Percentiles rank a stretch among this genome's conserved stretches.
phyloP scores from a whole-genome alignment of 371 early-diverging fungal genomes.

The Mucor mucedo region DNA sequence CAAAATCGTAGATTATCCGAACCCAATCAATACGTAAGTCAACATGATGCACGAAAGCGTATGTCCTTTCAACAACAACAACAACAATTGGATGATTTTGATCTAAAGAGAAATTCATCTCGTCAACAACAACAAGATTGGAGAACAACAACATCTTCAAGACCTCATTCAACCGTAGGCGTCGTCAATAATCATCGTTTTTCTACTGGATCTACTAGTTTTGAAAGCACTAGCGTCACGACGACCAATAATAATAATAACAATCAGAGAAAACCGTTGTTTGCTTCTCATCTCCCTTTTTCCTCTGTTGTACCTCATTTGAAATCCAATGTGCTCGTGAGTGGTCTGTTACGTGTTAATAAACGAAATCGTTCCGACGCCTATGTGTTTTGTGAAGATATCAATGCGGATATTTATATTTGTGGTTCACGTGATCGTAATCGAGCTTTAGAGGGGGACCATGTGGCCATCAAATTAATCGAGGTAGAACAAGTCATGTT shows the following conservation, averaged over 20 bases:
- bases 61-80: slow-evolving; percentile 21
- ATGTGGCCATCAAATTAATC: slow-evolving; percentile 80
- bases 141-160: slow-evolving; percentile 3
- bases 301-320: slow-evolving; percentile 52
- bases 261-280: slow-evolving; percentile 56
- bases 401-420: slow-evolving; percentile 77
- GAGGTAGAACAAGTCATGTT: slow-evolving; percentile 63
- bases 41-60: slow-evolving; percentile 4
- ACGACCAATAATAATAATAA: background rate
- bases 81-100: slow-evolving; percentile 10
- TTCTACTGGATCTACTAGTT: slow-evolving; percentile 10
- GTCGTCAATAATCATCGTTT: slow-evolving; percentile 7
- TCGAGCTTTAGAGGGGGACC: slow-evolving; percentile 87
- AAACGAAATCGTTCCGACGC: slow-evolving; percentile 81
- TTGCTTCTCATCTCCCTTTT: slow-evolving; percentile 60
- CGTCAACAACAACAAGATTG: slow-evolving; percentile 1
- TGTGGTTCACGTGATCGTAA: slow-evolving; percentile 80
- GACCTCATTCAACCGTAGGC: slow-evolving; percentile 16
- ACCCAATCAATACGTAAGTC: slow-evolving; percentile 22
- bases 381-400: slow-evolving; percentile 77
- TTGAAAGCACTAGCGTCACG: background rate
- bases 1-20: slow-evolving; percentile 50
- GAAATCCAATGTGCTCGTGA: slow-evolving; percentile 51
- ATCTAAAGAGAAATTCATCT: background rate
- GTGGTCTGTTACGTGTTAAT: slow-evolving; percentile 83